Conservation (phyloP, 768 basidiomycete species). For the Russula ochroleuca region DNA sequence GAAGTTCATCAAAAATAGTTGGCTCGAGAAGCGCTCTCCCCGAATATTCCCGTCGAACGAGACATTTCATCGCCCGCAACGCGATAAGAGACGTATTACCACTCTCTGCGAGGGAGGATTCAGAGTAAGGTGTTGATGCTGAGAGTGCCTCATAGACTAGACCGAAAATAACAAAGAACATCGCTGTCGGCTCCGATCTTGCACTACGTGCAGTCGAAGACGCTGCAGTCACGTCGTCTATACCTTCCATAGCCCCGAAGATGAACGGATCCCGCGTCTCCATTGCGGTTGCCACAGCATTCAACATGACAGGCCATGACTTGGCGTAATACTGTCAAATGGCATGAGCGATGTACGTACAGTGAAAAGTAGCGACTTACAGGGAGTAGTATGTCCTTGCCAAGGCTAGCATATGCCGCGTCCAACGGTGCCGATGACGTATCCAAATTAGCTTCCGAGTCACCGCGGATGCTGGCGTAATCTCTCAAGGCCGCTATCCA, state of each 20-base stretch:
- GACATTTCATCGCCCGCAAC: slow-evolving; percentile 69
- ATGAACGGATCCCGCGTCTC: slow-evolving; percentile 61
- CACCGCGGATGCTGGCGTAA: slow-evolving; percentile 85
- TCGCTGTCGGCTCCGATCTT: slow-evolving; percentile 60
- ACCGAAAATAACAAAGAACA: slow-evolving; percentile 89
- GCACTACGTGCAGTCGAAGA: slow-evolving; percentile 32
- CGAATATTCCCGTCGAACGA: slow-evolving; percentile 77
- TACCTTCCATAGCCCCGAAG: slow-evolving; percentile 78
- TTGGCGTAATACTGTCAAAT: slow-evolving; percentile 73
- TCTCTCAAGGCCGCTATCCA: slow-evolving; percentile 90
- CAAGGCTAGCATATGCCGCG: slow-evolving; percentile 79
- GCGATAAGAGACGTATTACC: slow-evolving; percentile 48
- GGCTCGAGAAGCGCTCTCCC: slow-evolving; percentile 79
- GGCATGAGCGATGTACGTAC: slow-evolving; percentile 7
- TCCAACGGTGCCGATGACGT: slow-evolving; percentile 71
- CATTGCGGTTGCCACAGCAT: slow-evolving; percentile 82
- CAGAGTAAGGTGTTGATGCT: slow-evolving; percentile 57
- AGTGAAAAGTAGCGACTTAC: slow-evolving; percentile 44
- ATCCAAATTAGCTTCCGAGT: slow-evolving; percentile 82
- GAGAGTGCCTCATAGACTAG: slow-evolving; percentile 88
- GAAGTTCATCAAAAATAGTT: slow-evolving; percentile 84
- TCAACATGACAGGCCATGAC: slow-evolving; percentile 77
- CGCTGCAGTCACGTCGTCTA: slow-evolving; percentile 38
- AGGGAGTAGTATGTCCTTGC: slow-evolving; percentile 85
- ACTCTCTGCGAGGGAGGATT: slow-evolving; percentile 40